Evolutionary conservation across 345 rosid species (phyloP), one percentile per base, ranked within the genome.

Genomic region (Pistacia vera): DNA sequence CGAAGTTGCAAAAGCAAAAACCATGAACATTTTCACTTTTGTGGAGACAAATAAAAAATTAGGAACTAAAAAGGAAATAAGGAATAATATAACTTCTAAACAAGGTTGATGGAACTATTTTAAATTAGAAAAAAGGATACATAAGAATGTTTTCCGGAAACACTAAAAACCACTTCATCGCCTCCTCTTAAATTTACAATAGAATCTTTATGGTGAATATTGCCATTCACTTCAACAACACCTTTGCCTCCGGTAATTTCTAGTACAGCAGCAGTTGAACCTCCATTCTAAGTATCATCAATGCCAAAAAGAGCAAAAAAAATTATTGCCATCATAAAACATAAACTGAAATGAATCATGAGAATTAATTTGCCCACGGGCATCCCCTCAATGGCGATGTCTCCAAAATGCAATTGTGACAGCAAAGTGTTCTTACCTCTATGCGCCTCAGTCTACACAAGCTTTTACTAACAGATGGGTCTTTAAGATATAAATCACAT

Each of bases 231-330:
- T 74, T 88, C 95, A 70, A 96, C 99, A 46, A 77, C 82, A 78
- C 95, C 95, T 81, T 93, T 92, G 66, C 88, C 89, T 73, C 98
- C 99, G 30, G 84, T 73, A 44, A 97, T 85, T 82, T 97, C 94
- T 74, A 97, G 74, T 44, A 86, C 66, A 44, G 97, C 94, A 55
- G 82, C 87, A 38, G 93, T 84, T 70, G 90, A 80, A 72, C 90
- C 91, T 79, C 87, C 94, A 18, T 83, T 81, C 99, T 94, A 85
- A 5, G 46, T 41, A 41, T 30, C 8, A 41, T 41, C 67, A 70
- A 33, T 4, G 70, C 17, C 54, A 74, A 13, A 41, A 48, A 65
- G 71, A 80, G 66, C 59, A 79, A 72, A 79, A 81, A 30, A 71
- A 63, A 79, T 81, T 16, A 56, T 20, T 30, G 22, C 14, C 9